Evolutionary conservation across 495 filamentous ascomycete genomes (phyloP).

Genomic region (Talaromyces thailandensis): DNA sequence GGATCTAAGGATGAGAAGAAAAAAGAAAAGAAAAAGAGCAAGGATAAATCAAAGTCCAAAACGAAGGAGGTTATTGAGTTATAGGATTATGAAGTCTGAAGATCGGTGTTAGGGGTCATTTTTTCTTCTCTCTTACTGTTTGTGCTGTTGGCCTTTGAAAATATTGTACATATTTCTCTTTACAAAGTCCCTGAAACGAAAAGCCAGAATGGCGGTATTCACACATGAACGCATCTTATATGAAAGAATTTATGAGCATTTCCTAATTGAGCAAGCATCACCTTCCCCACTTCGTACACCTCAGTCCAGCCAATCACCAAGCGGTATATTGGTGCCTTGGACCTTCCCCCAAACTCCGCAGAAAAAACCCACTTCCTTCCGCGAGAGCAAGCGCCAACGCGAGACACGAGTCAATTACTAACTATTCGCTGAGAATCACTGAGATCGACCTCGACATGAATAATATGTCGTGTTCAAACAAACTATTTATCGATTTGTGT

Average conservation of each 20-base stretch:
- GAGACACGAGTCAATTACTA: no score
- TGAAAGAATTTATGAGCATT: neutral
- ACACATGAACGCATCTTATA: no score
- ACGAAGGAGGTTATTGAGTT: neutral
- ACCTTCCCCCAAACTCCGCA: neutral
- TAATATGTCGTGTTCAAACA: neutral
- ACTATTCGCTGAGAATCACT: neutral
- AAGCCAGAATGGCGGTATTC: no score
- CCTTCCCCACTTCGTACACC: no score
- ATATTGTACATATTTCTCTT: neutral
- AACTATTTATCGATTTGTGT: neutral
- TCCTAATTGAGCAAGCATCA: neutral
- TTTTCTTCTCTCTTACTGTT: neutral
- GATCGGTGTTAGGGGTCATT: neutral
- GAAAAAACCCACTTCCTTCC: neutral
- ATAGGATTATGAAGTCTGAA: neutral
- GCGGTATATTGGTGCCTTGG: neutral
- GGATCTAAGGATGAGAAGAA: conserved; percentile 15
- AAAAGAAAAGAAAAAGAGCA: conserved; percentile 15
- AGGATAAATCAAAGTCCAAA: conserved; percentile 7
- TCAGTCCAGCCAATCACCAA: neutral
- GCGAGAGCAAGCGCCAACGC: neutral
- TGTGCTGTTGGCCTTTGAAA: neutral
- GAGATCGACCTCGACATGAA: neutral
- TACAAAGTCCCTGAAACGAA: neutral